Evolutionary conservation across 495 filamentous ascomycete genomes (phyloP).

Genomic region (Emericellopsis terricola): DNA sequence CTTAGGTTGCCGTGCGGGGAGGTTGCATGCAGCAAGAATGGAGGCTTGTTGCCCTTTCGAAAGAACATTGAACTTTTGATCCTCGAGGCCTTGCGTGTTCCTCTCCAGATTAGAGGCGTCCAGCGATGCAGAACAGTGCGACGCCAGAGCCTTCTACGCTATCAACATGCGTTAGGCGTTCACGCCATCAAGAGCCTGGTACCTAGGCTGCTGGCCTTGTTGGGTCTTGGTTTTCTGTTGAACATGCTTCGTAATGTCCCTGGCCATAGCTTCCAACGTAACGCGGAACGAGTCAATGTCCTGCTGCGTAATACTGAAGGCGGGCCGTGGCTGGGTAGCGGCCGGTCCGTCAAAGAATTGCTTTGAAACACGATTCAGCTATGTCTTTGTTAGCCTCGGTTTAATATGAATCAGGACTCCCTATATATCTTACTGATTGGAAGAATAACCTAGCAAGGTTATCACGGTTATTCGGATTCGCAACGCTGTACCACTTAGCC

Average conservation of each 20-base stretch:
- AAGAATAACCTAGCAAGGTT: conserved; percentile 27
- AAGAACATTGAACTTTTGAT: conserved; percentile 20
- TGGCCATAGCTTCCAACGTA: conserved; percentile 22
- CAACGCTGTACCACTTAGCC: conserved; percentile 21
- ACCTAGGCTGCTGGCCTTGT: conserved; percentile 1
- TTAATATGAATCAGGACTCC: not conserved
- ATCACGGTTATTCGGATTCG: conserved; percentile 22
- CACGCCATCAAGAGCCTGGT: conserved; percentile 1
- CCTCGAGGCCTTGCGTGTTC: conserved; percentile 35
- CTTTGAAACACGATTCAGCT: conserved; percentile 37
- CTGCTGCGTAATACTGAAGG: conserved; percentile 36
- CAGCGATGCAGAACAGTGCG: conserved; percentile 25
- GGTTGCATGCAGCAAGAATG: conserved; percentile 48
- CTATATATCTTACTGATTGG: conserved; percentile 20
- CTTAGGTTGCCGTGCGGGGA: conserved; percentile 55
- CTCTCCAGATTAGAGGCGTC: conserved; percentile 56
- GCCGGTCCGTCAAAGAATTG: conserved; percentile 40
- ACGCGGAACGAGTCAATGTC: conserved; percentile 33
- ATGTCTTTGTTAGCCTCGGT: conserved; percentile 10
- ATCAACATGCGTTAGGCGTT: conserved; percentile 8
- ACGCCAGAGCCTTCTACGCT: conserved; percentile 7
- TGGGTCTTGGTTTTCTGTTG: conserved; percentile 7
- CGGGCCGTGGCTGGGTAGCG: conserved; percentile 27
- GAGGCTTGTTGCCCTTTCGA: conserved; percentile 24
- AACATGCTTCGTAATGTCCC: conserved; percentile 8